Evolutionary conservation across 73 alveolate genomes (phyloP).

Genomic region (Durusdinium trenchii): DNA sequence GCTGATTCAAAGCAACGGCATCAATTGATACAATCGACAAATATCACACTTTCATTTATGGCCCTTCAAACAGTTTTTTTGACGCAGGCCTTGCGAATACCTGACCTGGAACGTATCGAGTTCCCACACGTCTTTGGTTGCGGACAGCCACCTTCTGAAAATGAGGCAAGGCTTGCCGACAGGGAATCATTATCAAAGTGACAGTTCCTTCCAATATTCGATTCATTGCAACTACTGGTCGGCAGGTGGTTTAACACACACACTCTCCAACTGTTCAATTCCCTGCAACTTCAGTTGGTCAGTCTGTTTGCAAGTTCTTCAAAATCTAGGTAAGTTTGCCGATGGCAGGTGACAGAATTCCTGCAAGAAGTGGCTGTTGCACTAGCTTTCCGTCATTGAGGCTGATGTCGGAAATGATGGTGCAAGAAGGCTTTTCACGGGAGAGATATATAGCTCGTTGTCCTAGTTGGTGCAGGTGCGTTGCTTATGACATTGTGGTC

Average conservation of each 20-base stretch:
- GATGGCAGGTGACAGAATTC: slow-evolving; percentile 49
- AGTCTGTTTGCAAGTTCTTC: too few species aligned
- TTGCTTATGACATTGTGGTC: too few species aligned
- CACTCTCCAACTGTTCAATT: too few species aligned
- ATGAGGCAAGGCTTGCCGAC: slow-evolving; percentile 34
- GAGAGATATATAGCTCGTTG: too few species aligned
- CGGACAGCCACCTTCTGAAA: slow-evolving; percentile 60
- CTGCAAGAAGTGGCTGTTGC: slow-evolving; percentile 75
- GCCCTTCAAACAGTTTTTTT: background rate
- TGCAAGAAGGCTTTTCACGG: too few species aligned
- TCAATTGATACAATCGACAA: background rate
- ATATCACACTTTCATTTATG: background rate
- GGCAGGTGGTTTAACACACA: too few species aligned
- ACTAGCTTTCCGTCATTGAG: slow-evolving; percentile 22
- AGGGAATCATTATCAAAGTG: too few species aligned
- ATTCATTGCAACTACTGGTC: too few species aligned
- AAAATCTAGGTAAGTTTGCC: background rate
- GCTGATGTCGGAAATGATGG: background rate
- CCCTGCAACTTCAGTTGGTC: too few species aligned
- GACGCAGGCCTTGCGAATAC: slow-evolving; percentile 67
- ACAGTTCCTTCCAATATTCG: too few species aligned
- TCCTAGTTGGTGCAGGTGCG: too few species aligned
- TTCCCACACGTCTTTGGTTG: slow-evolving; percentile 55
- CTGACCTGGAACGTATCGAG: slow-evolving; percentile 48
- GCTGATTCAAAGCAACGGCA: background rate